Conservation (phyloP, 129 eudicot species). For the Sambucus nigra region DNA sequence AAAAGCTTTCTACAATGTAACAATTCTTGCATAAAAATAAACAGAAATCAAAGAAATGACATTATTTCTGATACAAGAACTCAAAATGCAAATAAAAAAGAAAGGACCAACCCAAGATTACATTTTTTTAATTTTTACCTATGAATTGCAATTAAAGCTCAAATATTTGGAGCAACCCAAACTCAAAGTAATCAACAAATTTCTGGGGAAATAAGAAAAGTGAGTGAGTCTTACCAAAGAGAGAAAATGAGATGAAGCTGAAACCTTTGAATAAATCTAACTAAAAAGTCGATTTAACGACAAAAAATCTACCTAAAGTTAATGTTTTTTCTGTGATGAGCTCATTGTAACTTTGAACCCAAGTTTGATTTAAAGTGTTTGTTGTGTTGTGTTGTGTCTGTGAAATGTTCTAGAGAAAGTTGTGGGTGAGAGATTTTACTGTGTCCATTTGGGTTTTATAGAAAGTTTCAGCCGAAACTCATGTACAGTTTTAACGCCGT, state of each 20-base stretch:
- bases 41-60: background rate
- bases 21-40: background rate
- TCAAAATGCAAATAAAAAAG: background rate
- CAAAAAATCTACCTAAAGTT: background rate
- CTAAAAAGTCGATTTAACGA: background rate
- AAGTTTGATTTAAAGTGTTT: background rate
- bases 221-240: background rate
- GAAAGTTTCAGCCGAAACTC: background rate
- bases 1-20: no score
- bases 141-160: background rate
- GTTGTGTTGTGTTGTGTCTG: background rate
- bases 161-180: background rate
- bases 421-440: no score
- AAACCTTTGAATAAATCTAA: background rate
- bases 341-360: background rate
- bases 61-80: background rate
- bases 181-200: background rate
- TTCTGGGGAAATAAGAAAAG: background rate
- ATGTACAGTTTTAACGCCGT: conserved; percentile 2
- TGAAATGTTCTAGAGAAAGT: background rate
- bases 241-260: background rate
- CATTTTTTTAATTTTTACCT: background rate
- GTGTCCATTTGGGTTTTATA: background rate
- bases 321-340: background rate
- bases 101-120: background rate